Conservation (phyloP, 192 early-diverging fungal genomes). For the Coemansia biformis region DNA sequence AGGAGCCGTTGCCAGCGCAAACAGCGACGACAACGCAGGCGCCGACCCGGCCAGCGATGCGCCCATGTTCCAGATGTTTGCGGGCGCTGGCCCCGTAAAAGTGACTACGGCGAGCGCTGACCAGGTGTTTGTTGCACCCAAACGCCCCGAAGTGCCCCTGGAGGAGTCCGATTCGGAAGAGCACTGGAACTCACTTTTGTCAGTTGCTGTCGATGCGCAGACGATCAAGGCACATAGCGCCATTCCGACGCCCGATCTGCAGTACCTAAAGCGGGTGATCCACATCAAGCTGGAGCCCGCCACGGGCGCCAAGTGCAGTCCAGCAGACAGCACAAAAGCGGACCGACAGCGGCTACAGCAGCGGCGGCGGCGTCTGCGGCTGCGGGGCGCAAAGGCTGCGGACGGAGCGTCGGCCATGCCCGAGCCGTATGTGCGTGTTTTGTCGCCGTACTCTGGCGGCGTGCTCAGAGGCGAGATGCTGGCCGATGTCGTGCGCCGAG, state of each 20-base stretch:
- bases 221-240: conserved; percentile 10
- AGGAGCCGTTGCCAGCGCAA: no score
- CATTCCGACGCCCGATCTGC: conserved; percentile 29
- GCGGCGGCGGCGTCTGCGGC: background rate
- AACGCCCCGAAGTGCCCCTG: conserved; percentile 22
- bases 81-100: conserved; percentile 34
- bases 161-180: conserved; percentile 46
- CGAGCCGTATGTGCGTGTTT: conserved; percentile 11
- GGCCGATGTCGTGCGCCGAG: conserved; percentile 35
- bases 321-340: background rate
- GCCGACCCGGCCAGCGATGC: background rate
- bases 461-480: conserved; percentile 32
- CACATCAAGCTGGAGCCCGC: conserved; percentile 15
- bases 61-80: conserved; percentile 43
- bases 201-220: conserved; percentile 34
- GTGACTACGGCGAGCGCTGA: conserved; percentile 21
- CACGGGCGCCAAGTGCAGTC: background rate
- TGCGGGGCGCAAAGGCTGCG: background rate
- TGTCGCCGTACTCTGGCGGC: conserved; percentile 45
- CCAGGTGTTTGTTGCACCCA: conserved; percentile 14
- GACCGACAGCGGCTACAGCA: conserved; percentile 1
- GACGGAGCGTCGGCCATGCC: background rate
- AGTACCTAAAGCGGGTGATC: conserved; percentile 27
- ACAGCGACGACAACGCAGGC: background rate
- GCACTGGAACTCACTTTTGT: conserved; percentile 28